Conservation (phyloP, 768 basidiomycete species). For the Tricholoma bakamatsutake region DNA sequence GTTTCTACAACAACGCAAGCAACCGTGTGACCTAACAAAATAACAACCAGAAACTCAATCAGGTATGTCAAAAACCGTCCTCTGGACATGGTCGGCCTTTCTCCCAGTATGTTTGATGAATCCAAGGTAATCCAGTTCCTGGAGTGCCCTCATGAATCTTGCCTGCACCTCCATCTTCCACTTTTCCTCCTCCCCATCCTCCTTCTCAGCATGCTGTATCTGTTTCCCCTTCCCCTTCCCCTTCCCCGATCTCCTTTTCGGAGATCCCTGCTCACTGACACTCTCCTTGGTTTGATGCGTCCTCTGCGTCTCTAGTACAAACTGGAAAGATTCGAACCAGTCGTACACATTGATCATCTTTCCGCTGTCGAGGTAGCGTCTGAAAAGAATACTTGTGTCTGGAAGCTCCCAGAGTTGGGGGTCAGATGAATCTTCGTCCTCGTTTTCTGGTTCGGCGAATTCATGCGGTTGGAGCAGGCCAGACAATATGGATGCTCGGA, state of each 20-base stretch:
- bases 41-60: conserved; percentile 14
- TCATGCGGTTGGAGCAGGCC: conserved; percentile 57
- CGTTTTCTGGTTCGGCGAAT: conserved; percentile 24
- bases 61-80: conserved; percentile 57
- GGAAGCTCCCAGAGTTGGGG: conserved; percentile 48
- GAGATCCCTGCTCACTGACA: conserved; percentile 4
- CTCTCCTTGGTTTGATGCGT: conserved; percentile 16
- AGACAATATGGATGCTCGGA: conserved; percentile 53
- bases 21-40: neutral
- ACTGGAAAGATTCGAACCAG: conserved; percentile 77
- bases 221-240: conserved; percentile 15
- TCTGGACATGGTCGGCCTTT: conserved; percentile 70
- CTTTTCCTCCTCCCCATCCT: conserved; percentile 21
- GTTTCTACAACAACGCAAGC: too few species aligned
- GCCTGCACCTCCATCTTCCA: conserved; percentile 69
- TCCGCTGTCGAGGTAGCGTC: conserved; percentile 71
- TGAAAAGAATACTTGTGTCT: conserved; percentile 73
- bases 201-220: conserved; percentile 21
- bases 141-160: conserved; percentile 72
- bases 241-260: conserved; percentile 14
- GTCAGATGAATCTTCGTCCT: conserved; percentile 5
- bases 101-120: conserved; percentile 75
- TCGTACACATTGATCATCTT: conserved; percentile 84
- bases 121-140: conserved; percentile 78
- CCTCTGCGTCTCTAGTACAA: conserved; percentile 59